Percentiles rank a stretch among this genome's conserved stretches.
Evolutionary conservation across 2,329 filamentous ascomycete species (phyloP).

Genomic region (Aspergillus vadensis): DNA sequence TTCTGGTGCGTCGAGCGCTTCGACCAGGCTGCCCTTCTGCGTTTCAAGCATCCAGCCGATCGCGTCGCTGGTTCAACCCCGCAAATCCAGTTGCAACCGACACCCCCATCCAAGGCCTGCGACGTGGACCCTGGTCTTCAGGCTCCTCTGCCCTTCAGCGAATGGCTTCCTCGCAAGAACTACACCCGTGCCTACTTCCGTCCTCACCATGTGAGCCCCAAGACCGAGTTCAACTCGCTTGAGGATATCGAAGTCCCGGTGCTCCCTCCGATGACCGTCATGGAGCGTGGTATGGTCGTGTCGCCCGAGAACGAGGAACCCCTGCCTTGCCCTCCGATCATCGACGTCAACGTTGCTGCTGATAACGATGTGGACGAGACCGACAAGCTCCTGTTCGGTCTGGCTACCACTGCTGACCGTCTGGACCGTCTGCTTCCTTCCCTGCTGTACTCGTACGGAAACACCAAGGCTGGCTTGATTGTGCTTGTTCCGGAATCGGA

Average conservation of each 20-base stretch:
- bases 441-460: constrained; percentile 46
- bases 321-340: constrained; percentile 42
- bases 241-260: constrained; percentile 43
- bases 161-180: constrained; percentile 48
- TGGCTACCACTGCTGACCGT: constrained; percentile 47
- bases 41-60: constrained; percentile 41
- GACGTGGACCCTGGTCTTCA: constrained; percentile 37
- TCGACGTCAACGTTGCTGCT: constrained; percentile 44
- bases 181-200: constrained; percentile 48
- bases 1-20: constrained; percentile 46
- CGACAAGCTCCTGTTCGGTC: constrained; percentile 44
- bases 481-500: constrained; percentile 46
- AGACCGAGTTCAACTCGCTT: constrained; percentile 42
- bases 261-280: constrained; percentile 39
- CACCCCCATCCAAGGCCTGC: constrained; percentile 29
- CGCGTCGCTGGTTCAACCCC: constrained; percentile 24
- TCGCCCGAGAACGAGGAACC: constrained; percentile 35
- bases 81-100: constrained; percentile 28
- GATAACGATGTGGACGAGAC: constrained; percentile 44
- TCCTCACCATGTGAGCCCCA: constrained; percentile 38
- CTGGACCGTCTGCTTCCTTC: constrained; percentile 44
- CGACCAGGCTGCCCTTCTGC: constrained; percentile 39
- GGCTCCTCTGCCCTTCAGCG: constrained; percentile 41
- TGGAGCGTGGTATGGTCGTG: constrained; percentile 44
- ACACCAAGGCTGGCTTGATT: constrained; percentile 43